Evolutionary conservation across 1,139 yeast genomes (phyloP).

Genomic region (Pichia sp.): DNA sequence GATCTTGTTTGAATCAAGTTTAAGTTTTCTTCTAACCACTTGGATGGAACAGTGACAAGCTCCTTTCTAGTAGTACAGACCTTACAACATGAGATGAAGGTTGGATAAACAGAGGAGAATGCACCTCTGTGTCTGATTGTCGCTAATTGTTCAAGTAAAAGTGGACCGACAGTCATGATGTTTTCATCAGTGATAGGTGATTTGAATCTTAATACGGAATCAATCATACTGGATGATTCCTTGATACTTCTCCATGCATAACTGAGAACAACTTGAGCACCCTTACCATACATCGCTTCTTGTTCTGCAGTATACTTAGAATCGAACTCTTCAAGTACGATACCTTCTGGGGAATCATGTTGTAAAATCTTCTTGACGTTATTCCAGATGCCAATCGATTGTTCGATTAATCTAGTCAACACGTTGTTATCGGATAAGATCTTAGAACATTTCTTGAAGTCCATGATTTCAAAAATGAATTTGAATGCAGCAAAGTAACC

Average conservation of each 20-base stretch:
- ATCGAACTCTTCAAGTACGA: conserved; percentile 45
- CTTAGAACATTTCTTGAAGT: conserved; percentile 19
- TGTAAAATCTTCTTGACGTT: conserved; percentile 54
- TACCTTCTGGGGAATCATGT: conserved; percentile 69
- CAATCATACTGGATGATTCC: conserved; percentile 62
- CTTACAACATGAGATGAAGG: conserved; percentile 62
- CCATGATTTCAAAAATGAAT: conserved; percentile 42
- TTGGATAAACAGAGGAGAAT: conserved; percentile 81
- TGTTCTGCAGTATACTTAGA: conserved; percentile 35
- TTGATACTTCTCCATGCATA: conserved; percentile 87
- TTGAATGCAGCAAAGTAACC: conserved; percentile 62
- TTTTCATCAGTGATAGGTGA: conserved; percentile 28
- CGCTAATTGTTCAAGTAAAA: conserved; percentile 65
- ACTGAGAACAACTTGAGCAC: conserved; percentile 62
- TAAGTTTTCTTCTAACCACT: conserved; percentile 59
- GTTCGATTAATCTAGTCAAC: conserved; percentile 24
- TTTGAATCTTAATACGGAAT: conserved; percentile 37
- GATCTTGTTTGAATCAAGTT: conserved; percentile 52
- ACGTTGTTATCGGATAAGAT: conserved; percentile 1
- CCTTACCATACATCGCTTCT: conserved; percentile 45
- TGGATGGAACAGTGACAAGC: conserved; percentile 37
- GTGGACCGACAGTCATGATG: conserved; percentile 42
- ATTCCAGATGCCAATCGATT: conserved; percentile 49
- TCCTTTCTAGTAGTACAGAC: conserved; percentile 39
- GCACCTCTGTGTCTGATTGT: conserved; percentile 89